phyloP scores from a whole-genome alignment of 2,329 filamentous ascomycete genomes.

The Capronia coronata region DNA sequence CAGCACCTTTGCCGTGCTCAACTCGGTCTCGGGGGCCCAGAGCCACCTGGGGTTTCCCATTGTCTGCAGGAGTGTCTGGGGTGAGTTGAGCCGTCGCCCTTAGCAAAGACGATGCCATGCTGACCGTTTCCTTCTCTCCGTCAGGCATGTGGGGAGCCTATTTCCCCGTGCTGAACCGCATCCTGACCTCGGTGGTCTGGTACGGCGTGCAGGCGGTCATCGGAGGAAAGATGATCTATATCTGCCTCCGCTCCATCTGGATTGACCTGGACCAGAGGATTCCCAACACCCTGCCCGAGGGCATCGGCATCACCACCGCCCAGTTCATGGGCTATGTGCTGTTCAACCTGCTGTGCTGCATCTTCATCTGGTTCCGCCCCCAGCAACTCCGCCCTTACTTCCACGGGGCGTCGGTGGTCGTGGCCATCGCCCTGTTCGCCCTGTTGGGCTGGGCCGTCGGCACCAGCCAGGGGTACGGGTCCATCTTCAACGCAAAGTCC shows the following conservation, averaged over 20 bases:
- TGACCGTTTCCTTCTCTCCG: too few relatives aligned
- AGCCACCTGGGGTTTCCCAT: conserved; percentile 91
- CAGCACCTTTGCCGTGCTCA: conserved; percentile 58
- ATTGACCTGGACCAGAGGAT: conserved; percentile 40
- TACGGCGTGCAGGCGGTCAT: conserved; percentile 49
- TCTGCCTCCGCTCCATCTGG: conserved; percentile 44
- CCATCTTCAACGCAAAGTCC: conserved; percentile 21
- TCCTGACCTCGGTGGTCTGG: conserved; percentile 61
- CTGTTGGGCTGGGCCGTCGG: conserved; percentile 35
- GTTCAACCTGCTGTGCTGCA: conserved; percentile 42
- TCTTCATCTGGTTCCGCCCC: conserved; percentile 42
- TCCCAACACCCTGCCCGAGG: conserved; percentile 35
- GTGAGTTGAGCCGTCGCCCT: too few relatives aligned
- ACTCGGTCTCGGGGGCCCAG: conserved; percentile 73
- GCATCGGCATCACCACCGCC: conserved; percentile 36
- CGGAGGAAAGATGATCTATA: conserved; percentile 46
- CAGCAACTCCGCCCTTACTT: conserved; percentile 42
- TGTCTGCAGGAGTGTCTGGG: conserved; percentile 65
- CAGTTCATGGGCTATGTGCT: conserved; percentile 42
- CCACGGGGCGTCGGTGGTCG: conserved; percentile 37
- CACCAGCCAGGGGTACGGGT: conserved; percentile 32
- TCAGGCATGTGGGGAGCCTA: conserved; percentile 79
- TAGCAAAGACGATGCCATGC: too few relatives aligned
- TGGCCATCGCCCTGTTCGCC: conserved; percentile 39
- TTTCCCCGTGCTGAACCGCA: conserved; percentile 80